A percentile compares a stretch with the other conserved stretches of the same genome.
phyloP scores from a whole-genome alignment of 1,284 basidiomycete genomes.

The Cryptococcus sp. region DNA sequence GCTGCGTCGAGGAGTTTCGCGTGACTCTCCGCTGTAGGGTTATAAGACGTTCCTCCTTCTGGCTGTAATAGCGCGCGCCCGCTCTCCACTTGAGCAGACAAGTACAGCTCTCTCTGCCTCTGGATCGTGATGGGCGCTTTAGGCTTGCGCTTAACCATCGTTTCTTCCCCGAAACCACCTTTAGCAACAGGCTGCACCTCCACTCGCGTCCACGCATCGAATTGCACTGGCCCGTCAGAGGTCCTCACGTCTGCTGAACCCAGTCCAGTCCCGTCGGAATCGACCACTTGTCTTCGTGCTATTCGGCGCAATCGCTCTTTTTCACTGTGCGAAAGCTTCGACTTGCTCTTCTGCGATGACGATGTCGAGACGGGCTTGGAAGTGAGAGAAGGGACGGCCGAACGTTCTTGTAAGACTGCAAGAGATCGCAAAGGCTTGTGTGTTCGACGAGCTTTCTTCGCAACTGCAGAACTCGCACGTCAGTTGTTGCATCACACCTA shows the following conservation, averaged over 20 bases:
- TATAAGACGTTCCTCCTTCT: conserved; percentile 89
- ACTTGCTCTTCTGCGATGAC: conserved; percentile 46
- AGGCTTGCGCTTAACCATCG: conserved; percentile 29
- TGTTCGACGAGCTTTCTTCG: conserved; percentile 38
- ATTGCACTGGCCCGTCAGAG: conserved; percentile 60
- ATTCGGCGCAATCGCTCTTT: conserved; percentile 74
- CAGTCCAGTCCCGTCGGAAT: conserved; percentile 56
- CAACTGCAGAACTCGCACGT: conserved; percentile 21
- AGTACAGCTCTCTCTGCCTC: conserved; percentile 30
- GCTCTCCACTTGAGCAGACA: conserved; percentile 21
- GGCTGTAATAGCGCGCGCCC: conserved; percentile 67
- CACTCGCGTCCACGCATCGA: conserved; percentile 9
- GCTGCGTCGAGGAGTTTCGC: conserved; percentile 72
- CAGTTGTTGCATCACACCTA: background rate
- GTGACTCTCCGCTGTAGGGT: conserved; percentile 77
- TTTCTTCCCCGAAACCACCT: conserved; percentile 45
- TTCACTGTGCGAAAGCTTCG: conserved; percentile 60
- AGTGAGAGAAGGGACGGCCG: conserved; percentile 77
- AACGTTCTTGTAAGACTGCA: conserved; percentile 79
- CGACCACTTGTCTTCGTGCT: conserved; percentile 66
- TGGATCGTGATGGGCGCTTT: conserved; percentile 46
- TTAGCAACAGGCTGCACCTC: conserved; percentile 7
- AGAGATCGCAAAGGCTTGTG: conserved; percentile 67
- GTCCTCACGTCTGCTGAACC: conserved; percentile 56
- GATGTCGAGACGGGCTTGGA: conserved; percentile 54